Evolutionary conservation across 129 eudicot genomes (phyloP), one percentile per base, ranked within the genome.

Genomic region (Kitagawia praeruptora): DNA sequence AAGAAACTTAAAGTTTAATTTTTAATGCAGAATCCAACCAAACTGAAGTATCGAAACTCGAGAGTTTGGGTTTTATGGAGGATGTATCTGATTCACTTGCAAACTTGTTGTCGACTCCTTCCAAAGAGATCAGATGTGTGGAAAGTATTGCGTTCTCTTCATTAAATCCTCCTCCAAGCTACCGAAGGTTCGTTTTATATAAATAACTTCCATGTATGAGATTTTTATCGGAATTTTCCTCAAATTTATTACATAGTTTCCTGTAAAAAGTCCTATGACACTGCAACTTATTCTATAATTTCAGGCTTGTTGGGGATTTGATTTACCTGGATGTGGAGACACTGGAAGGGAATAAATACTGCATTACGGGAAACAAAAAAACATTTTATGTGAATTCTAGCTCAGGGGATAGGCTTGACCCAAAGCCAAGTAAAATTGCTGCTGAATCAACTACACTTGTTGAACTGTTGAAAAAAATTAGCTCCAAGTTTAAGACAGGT

Each of bases 401-500:
- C 81, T 82, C 93, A 5, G 96, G 86, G 67, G 85, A 83, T 81
- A 79, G 79, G 78, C 93, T 96, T 53, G 99, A 96, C 82, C 96
- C 99, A 6, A 88, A 87, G 82, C 98, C 93, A 13, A 80, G 81
- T 61, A 92, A 88, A 88, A 82, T 85, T 78, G 86, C 89, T 81
- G 82, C 75, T 63, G 99, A 96, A 85, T 92, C 99, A n/a, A 88
- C 99, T 10, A 87, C 99, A 42, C 90, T 96, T 73, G 82, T 96
- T 42, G 99, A 97, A 27, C 91, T 96, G 71, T 63, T 96, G 92
- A 97, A 96, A 75, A 96, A 90, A 80, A 88, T 96, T 70, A 92
- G 99, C 87, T 67, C 99, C 69, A 96, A 91, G 85, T 96, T 96
- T 75, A 96, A 89, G 87, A 92, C 93, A 90, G 99, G 99, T 96